A percentile compares a stretch with the other conserved stretches of the same genome.
Evolutionary conservation across 2,329 filamentous ascomycete species (phyloP).

Genomic region (Simplicillium sp.): DNA sequence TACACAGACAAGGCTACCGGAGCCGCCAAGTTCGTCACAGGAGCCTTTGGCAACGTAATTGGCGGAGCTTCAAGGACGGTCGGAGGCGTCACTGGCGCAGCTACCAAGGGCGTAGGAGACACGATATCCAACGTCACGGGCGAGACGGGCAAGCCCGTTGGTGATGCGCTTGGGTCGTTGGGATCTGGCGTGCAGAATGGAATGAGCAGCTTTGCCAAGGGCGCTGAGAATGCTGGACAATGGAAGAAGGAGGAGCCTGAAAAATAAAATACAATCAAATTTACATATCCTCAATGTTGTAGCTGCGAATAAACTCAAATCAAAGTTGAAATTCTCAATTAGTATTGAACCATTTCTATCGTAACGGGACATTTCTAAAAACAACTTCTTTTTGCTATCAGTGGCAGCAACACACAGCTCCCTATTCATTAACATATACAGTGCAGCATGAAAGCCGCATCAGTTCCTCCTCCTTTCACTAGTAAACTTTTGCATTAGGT

Average conservation of each 20-base stretch:
- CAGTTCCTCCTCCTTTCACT: neutral
- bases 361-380: neutral
- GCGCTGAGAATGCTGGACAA: slow-evolving; percentile 48
- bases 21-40: slow-evolving; percentile 27
- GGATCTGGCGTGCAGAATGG: slow-evolving; percentile 45
- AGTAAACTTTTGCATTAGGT: neutral
- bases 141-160: slow-evolving; percentile 42
- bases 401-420: neutral
- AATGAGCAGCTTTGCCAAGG: slow-evolving; percentile 36
- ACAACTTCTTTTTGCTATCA: neutral
- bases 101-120: slow-evolving; percentile 45
- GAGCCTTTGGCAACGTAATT: slow-evolving; percentile 28
- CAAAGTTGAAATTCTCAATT: neutral
- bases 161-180: slow-evolving; percentile 42
- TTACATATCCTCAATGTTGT: slow-evolving; percentile 1
- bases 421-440: neutral
- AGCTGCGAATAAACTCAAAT: neutral
- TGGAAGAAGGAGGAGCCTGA: slow-evolving; percentile 31
- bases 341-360: neutral
- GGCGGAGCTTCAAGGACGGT: slow-evolving; percentile 29
- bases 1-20: slow-evolving; percentile 20
- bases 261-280: slow-evolving; percentile 12
- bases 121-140: slow-evolving; percentile 45
- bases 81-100: slow-evolving; percentile 36
- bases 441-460: neutral